Base-by-base conservation (phyloP, 2,329 filamentous ascomycete species). In the Colletotrichum limetticola region DNA sequence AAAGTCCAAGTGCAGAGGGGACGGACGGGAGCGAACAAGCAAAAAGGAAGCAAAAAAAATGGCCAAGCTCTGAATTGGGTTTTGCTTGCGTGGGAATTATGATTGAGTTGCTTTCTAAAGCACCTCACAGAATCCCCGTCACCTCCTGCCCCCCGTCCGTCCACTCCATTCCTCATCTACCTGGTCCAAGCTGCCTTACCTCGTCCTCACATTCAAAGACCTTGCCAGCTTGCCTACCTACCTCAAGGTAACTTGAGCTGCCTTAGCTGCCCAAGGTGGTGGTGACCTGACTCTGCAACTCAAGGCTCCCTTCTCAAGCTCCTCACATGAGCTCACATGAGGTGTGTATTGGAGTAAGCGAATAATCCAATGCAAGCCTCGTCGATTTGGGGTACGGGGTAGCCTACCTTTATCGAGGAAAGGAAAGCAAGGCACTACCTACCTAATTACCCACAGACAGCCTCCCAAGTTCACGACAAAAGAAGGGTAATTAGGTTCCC, bases 321-420 rank as follows among this genome's bases (percentile, higher is more conserved):
- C 1, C 52, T n/a, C 12, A 55, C 22, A 55, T 55, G 52, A 55
- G 12, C 30, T 42, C 32, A 42, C 37, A 16, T 42, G 32, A 42
- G 37, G 37, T 42, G 37, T 35, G 28, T 46, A 60, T 69, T 52
- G 60, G 53, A 64, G 37, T 49, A 9, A 49, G n/a, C 42, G 37
- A 42, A 42, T 19, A 42, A 42, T 19, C 19, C 55, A 55, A 69
- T 66, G 42, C 67, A 70, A 70, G 55, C 35, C 58, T 70, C 67
- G 67, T 61, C 60, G 61, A 28, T 70, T 70, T 37, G 55, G 55
- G 35, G 49, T 57, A 57, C 37, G 59, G 60, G 59, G 64, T 24
- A 12, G 16, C 26, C 37, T 62, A 37, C 37, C 24, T 28, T 14
- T 30, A 4, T 30, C 49, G 53, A 49, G 19, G 19, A n/a, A n/a